Evolutionary conservation across 306 rosid species (phyloP), one percentile per base, ranked within the genome.

Genomic region (Adenanthera pavonina): DNA sequence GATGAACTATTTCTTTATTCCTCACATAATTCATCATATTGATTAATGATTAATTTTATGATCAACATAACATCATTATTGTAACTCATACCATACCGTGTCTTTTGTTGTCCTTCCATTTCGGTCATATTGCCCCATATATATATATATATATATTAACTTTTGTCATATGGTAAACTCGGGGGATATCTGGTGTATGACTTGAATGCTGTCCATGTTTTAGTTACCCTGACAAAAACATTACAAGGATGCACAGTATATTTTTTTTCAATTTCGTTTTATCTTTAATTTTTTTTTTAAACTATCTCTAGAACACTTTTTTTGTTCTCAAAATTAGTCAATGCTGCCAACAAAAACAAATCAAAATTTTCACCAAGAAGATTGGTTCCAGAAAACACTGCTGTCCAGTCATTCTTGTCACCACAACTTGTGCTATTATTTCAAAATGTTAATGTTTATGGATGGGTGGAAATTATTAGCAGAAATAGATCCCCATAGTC

Each of bases 21-120:
- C 57, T 34, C 54, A 25, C 61, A 20, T 14, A 17, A 72, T 57
- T 68, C 68, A 48, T 56, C 36, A 69, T 36, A 68, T 17, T 59
- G 78, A 19, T 68, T n/a, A 74, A 35, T 56, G 14, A 20, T 20
- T 60, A 60, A 10, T 59, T 79, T 66, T 67, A 61, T 38, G 40
- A 79, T 68, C 52, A 30, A 60, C 38, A 12, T 71, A 9, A n/a
- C 36, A 69, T 20, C 72, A 15, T 7, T 25, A 7, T 56, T 72
- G 56, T 72, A 78, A 51, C n/a, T 53, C 62, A 46, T 47, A 16
- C 67, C 74, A 59, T 74, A 25, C 49, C 9, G 0, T 3, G 33
- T 59, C 6, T 43, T 67, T 19, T 41, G 60, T 64, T 72, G 20
- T 60, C 74, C 17, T 10, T 34, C 30, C 35, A 25, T 77, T 62